These are phyloP conservation scores for Euptelea pleiosperma DNA, from an alignment of 164 flowering plant species.

Conservation along the genomic window DNA sequence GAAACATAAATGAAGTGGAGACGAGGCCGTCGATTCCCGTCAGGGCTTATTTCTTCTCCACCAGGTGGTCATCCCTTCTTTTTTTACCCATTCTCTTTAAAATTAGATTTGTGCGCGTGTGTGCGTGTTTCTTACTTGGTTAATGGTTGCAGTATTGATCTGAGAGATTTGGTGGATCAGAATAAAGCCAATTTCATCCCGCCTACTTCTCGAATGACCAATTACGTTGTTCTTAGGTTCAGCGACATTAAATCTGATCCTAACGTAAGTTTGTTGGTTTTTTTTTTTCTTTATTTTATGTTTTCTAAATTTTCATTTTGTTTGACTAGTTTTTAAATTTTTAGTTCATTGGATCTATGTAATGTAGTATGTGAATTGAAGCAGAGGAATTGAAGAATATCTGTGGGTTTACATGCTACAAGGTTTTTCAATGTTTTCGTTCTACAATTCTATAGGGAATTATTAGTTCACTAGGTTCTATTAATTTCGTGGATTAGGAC, in stretches of 20 bases:
- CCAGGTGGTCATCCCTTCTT: slow-evolving; percentile 41
- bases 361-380: no score
- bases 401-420: no score
- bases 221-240: slow-evolving; percentile 64
- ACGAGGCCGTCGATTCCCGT: slow-evolving; percentile 50
- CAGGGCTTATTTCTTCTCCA: slow-evolving; percentile 74
- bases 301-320: neutral
- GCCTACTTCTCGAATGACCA: slow-evolving; percentile 70
- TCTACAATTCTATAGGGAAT: no score
- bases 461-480: no score
- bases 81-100: neutral
- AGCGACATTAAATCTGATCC: slow-evolving; percentile 32
- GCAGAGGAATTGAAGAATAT: no score
- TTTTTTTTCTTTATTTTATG: neutral
- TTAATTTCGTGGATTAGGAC: no score
- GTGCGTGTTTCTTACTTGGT: neutral
- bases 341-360: no score
- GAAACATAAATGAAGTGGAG: slow-evolving; percentile 23
- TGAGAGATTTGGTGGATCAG: slow-evolving; percentile 61
- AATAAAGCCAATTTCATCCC: slow-evolving; percentile 67
- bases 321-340: no score
- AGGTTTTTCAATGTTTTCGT: no score
- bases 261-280: slow-evolving; percentile 13
- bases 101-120: neutral
- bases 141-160: slow-evolving; percentile 57